Conservation (phyloP, 768 basidiomycete species). For the Lentinula sp. region DNA sequence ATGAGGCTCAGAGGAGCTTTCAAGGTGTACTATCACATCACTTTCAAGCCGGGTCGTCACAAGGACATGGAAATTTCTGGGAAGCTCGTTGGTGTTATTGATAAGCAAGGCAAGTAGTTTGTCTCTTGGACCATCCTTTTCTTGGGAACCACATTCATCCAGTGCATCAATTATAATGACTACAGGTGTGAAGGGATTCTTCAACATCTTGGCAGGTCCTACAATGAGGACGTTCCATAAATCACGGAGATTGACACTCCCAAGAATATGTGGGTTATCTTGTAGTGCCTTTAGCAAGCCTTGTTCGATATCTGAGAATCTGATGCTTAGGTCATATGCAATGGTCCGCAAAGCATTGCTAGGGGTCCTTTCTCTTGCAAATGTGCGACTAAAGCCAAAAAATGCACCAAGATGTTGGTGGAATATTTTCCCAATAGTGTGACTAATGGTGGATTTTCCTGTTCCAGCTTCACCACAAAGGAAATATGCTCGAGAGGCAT, state of each 20-base stretch:
- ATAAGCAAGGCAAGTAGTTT: background rate
- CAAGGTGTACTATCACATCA: background rate
- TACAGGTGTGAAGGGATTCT: background rate
- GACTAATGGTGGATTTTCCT: background rate
- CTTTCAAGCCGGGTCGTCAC: background rate
- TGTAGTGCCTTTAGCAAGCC: background rate
- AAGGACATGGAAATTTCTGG: background rate
- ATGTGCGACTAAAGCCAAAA: background rate
- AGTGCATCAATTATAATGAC: background rate
- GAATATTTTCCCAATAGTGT: background rate
- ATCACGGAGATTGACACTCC: background rate
- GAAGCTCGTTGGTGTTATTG: background rate
- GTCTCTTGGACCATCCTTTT: background rate
- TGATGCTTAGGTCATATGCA: background rate
- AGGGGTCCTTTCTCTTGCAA: background rate
- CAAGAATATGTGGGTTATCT: background rate
- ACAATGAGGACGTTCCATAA: background rate
- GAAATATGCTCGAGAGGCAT: background rate
- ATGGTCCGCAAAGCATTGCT: background rate
- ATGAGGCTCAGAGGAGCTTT: background rate
- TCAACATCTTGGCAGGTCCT: background rate
- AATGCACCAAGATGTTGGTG: background rate
- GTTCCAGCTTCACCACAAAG: slow-evolving; percentile 2
- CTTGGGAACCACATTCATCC: background rate
- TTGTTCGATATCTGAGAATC: background rate